Conservation (phyloP, 1,139 yeast genomes). For the Saccharomyces hybrid region DNA sequence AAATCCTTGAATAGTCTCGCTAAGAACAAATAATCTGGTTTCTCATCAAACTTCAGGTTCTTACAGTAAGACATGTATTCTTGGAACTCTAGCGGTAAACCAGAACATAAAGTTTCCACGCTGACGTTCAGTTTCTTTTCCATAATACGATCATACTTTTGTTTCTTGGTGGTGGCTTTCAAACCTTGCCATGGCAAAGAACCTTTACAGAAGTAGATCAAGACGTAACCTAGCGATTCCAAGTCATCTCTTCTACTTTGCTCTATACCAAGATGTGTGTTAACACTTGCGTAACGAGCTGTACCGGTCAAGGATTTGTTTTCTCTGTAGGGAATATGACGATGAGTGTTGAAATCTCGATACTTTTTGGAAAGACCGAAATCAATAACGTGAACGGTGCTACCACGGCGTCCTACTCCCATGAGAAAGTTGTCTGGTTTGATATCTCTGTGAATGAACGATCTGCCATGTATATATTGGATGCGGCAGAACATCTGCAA, state of each 20-base stretch:
- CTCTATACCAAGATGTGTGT: slow-evolving; percentile 94
- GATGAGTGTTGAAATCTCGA: slow-evolving; percentile 88
- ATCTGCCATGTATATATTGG: slow-evolving; percentile 91
- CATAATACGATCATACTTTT: slow-evolving; percentile 92
- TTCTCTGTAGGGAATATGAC: slow-evolving; percentile 93
- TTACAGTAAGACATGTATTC: slow-evolving; percentile 85
- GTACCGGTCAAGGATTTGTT: slow-evolving; percentile 95
- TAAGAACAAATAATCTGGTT: slow-evolving; percentile 87
- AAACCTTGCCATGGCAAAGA: slow-evolving; percentile 98
- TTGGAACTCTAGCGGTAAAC: slow-evolving; percentile 84
- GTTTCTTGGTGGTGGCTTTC: slow-evolving; percentile 94
- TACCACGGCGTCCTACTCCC: slow-evolving; percentile 84
- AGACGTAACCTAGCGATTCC: slow-evolving; percentile 89
- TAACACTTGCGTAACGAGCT: slow-evolving; percentile 93
- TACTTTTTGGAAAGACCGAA: slow-evolving; percentile 94
- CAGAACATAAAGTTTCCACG: slow-evolving; percentile 80
- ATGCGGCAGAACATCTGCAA: slow-evolving; percentile 92
- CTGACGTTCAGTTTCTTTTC: slow-evolving; percentile 94
- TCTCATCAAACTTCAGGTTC: slow-evolving; percentile 87
- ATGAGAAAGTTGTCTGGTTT: slow-evolving; percentile 70
- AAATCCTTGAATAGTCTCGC: slow-evolving; percentile 86
- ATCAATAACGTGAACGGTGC: slow-evolving; percentile 93
- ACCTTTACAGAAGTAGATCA: slow-evolving; percentile 91
- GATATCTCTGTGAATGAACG: slow-evolving; percentile 79
- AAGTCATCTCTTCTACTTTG: slow-evolving; percentile 95